Base-by-base conservation (phyloP, 805 yeast species). In the Teunomyces panamensis region DNA sequence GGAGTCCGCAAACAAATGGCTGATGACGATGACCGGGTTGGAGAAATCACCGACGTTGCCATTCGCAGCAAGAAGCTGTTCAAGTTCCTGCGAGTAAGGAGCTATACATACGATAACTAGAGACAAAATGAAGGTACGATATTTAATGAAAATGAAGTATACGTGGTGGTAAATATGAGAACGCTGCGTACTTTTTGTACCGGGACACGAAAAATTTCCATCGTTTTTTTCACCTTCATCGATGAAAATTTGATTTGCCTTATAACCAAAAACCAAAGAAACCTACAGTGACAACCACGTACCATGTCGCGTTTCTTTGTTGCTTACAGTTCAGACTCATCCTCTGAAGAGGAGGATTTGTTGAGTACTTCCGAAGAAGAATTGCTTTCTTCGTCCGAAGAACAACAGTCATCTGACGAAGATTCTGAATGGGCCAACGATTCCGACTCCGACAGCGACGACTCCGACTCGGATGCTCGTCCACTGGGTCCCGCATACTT, bases 261-360 rank as follows among this genome's bases (percentile, higher is more conserved):
- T 13, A 24, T 10, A 27, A 35, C 34, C 35, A 29, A 16, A 30
- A 8, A 32, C 34, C 35, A 42, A 13, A 29, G 45, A 20, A n/a
- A 35, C 34, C 29, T 10, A 34, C 35, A 27, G 13, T 20, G 17
- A 47, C 37, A 10, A 28, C 24, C n/a, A 11, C 29, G 42, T 53
- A 67, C 46, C 52, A 90, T 90, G 96, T 89, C 98, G 59, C 87
- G 96, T 74, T 92, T 94, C 80, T 94, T 94, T 76, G 78, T 76
- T 53, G 72, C 78, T 50, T 83, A 81, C 62, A 73, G 77, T 53
- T 80, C 83, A 45, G 80, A 79, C 47, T 76, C 79, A 42, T 75
- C 80, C 32, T 77, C 82, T 36, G 73, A 71, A 46, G 77, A 73
- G 54, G 84, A 79, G 56, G 80, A 74, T 51, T 78, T 75, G 52